Conservation (phyloP, 2,329 filamentous ascomycete genomes). For the Aspergillus nomiae region DNA sequence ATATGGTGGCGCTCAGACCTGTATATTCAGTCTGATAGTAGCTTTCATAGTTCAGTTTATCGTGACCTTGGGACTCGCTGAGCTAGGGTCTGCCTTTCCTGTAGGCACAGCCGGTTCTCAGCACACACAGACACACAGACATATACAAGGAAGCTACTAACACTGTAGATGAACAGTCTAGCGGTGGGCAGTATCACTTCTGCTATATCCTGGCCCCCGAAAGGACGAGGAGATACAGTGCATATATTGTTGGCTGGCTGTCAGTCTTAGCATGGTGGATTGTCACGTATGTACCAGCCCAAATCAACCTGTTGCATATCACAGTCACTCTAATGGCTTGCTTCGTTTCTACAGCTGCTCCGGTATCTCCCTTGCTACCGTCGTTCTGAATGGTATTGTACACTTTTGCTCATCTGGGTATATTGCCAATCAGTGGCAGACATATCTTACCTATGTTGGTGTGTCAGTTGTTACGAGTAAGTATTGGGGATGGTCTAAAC, state of each 20-base stretch:
- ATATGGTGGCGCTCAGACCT: conserved; percentile 21
- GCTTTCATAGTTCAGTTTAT: conserved; percentile 22
- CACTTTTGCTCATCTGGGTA: conserved; percentile 16
- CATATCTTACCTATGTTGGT: conserved; percentile 19
- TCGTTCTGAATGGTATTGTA: conserved; percentile 13
- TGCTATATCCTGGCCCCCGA: conserved; percentile 21
- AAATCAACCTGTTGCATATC: neutral
- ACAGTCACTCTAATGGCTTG: neutral
- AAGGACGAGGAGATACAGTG: conserved; percentile 9
- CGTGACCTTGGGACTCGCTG: conserved; percentile 27
- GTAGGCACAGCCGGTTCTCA: conserved; percentile 22
- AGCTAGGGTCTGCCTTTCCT: conserved; percentile 29
- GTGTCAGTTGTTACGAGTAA: conserved; percentile 11
- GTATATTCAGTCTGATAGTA: conserved; percentile 23
- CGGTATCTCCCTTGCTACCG: conserved; percentile 14
- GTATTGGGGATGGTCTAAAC: neutral
- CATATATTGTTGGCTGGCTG: conserved; percentile 23
- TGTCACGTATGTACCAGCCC: neutral
- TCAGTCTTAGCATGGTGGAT: conserved; percentile 22
- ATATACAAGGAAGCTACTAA: neutral
- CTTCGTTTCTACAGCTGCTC: conserved; percentile 6
- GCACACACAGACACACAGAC: too few species aligned
- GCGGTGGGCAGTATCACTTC: conserved; percentile 15
- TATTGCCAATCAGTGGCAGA: conserved; percentile 20
- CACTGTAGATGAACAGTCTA: neutral